Percentiles rank a stretch among this genome's conserved stretches.
Conservation (phyloP, 2,329 filamentous ascomycete species). For the Colletotrichum karsti region DNA sequence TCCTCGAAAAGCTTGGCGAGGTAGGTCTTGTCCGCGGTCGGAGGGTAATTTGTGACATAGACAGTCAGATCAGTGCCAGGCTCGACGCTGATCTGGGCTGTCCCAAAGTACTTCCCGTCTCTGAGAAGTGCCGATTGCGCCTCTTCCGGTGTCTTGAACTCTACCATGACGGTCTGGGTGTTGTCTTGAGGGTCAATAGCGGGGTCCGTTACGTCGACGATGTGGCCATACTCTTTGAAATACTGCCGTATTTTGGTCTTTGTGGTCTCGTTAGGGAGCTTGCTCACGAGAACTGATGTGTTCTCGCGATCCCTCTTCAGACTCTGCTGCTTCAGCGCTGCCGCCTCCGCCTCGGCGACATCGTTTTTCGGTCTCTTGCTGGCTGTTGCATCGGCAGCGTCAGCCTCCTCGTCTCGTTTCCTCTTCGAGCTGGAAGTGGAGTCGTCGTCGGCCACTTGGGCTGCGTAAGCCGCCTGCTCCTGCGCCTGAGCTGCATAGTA, state of each 20-base stretch:
- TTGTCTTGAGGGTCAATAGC: constrained; percentile 50
- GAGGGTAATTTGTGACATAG: constrained; percentile 91
- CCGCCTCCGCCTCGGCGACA: constrained; percentile 39
- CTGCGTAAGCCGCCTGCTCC: constrained; percentile 37
- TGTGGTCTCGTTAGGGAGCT: constrained; percentile 75
- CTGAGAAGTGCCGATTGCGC: constrained; percentile 82
- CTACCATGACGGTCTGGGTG: constrained; percentile 78
- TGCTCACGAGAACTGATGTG: constrained; percentile 82
- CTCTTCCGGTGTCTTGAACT: constrained; percentile 85
- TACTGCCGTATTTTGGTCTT: constrained; percentile 84
- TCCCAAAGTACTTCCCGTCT: constrained; percentile 81
- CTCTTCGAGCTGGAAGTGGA: constrained; percentile 68
- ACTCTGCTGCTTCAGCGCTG: constrained; percentile 41
- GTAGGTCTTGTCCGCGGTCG: constrained; percentile 75
- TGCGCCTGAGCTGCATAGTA: constrained; percentile 54
- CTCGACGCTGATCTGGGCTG: constrained; percentile 76
- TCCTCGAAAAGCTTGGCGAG: constrained; percentile 74
- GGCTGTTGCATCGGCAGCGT: constrained; percentile 57
- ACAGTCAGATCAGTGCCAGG: constrained; percentile 82
- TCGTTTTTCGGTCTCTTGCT: constrained; percentile 74
- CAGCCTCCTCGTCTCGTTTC: constrained; percentile 72
- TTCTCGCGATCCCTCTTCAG: constrained; percentile 90
- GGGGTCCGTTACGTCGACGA: constrained; percentile 78
- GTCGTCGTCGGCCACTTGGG: constrained; percentile 36
- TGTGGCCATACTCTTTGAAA: constrained; percentile 88